phyloP scores from a whole-genome alignment of 306 rosid genomes.

The Alnus rubra region DNA sequence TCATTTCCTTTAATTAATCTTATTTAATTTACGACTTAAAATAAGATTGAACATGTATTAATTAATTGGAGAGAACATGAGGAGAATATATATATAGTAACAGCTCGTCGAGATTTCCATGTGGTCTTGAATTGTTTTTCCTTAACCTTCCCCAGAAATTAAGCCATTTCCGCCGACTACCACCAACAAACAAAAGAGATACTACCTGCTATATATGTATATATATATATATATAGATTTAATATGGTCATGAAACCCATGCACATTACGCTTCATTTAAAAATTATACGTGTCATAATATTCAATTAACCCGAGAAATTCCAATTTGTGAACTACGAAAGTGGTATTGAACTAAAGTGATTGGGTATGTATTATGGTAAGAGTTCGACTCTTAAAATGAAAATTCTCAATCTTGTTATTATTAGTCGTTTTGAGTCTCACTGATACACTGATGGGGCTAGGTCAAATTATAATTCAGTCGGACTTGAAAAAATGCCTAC shows the following conservation, averaged over 20 bases:
- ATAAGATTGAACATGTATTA: too few species aligned
- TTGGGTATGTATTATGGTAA: too few species aligned
- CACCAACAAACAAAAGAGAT: background rate
- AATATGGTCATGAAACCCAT: background rate
- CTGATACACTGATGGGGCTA: too few species aligned
- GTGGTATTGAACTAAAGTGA: too few species aligned
- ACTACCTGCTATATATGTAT: background rate
- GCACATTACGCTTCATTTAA: background rate
- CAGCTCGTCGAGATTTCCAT: conserved; percentile 28
- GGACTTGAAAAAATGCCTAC: too few species aligned
- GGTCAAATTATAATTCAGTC: too few species aligned
- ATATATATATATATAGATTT: background rate
- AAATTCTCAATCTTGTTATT: too few species aligned
- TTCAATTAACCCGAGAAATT: background rate
- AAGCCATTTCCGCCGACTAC: background rate
- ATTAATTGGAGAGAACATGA: background rate
- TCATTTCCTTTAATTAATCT: background rate
- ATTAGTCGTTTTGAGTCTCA: too few species aligned
- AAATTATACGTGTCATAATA: background rate
- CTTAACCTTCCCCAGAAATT: conserved; percentile 25
- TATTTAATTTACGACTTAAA: too few species aligned
- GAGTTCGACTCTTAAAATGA: too few species aligned
- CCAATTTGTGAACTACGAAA: background rate
- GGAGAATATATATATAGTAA: background rate
- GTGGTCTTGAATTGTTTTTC: conserved; percentile 35